Conservation (phyloP, 768 basidiomycete genomes). For the Coprinopsis sp. region DNA sequence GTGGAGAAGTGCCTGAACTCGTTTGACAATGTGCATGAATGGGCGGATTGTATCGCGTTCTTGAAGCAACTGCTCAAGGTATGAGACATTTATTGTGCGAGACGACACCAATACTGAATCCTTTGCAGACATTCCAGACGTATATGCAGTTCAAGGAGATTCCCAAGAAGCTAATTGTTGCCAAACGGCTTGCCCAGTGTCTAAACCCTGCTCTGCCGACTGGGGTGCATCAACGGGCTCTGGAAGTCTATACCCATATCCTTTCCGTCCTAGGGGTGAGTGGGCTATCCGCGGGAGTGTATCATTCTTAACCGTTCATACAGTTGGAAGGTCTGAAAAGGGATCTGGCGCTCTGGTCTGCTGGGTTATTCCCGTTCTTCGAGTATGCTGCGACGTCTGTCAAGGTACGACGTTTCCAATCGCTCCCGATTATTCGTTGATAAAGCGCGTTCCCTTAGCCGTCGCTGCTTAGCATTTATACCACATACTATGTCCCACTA, state of each 20-base stretch:
- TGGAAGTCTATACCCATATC: slow-evolving; percentile 94
- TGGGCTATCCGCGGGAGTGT: slow-evolving; percentile 9
- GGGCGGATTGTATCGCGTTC: slow-evolving; percentile 99
- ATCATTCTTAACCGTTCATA: slow-evolving; percentile 5
- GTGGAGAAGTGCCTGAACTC: slow-evolving; percentile 91
- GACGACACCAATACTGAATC: background rate
- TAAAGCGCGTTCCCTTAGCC: slow-evolving; percentile 44
- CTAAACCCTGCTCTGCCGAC: slow-evolving; percentile 96
- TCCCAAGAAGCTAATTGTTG: slow-evolving; percentile 87
- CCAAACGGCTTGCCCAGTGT: slow-evolving; percentile 94
- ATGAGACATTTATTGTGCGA: slow-evolving; percentile 11
- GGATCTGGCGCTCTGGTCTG: slow-evolving; percentile 91
- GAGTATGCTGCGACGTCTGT: slow-evolving; percentile 99
- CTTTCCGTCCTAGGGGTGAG: slow-evolving; percentile 86
- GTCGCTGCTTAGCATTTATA: slow-evolving; percentile 84
- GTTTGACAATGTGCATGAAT: slow-evolving; percentile 96
- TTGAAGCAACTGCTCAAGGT: slow-evolving; percentile 92
- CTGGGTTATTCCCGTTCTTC: slow-evolving; percentile 97
- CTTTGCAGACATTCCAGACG: slow-evolving; percentile 77
- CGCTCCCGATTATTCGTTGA: background rate
- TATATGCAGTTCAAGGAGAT: slow-evolving; percentile 96
- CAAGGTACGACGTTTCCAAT: slow-evolving; percentile 64
- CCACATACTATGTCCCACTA: slow-evolving; percentile 86
- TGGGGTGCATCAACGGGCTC: slow-evolving; percentile 92
- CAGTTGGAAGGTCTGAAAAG: slow-evolving; percentile 83